Base-by-base conservation (phyloP, 148 eudicot genomes). In the Suaeda aralocaspica region DNA sequence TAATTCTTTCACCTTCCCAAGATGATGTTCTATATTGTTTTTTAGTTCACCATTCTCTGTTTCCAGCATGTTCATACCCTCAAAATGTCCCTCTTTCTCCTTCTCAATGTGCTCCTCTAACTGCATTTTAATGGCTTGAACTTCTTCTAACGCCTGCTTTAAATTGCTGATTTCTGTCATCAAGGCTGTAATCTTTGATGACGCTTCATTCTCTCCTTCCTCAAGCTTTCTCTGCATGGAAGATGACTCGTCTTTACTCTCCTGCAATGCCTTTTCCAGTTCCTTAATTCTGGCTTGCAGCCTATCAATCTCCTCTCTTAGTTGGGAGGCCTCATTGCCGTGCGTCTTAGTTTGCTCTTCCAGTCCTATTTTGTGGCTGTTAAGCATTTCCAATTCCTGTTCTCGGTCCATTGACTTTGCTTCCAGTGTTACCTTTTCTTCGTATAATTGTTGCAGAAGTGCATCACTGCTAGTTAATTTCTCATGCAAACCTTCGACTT, bases 211-310 rank as follows among this genome's bases (percentile, higher is more conserved):
- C 70, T 74, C 62, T 53, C 57, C 74, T 39, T 81, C 84, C 51
- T 92, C 93, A 22, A 86, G 76, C 74, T 77, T 78, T 77, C 79
- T 82, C 64, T 83, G 86, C 44, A 80, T 59, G 24, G 68, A 45
- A 13, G 81, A 33, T 48, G 74, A 61, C 76, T 84, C 86, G 4
- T 74, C 80, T 25, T 57, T 86, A 75, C 39, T 80, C 79, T 82
- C 87, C 13, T 66, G 51, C 53, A 85, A 63, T 61, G 69, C 46
- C 29, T 39, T 84, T 74, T 84, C 85, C 59, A 89, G 66, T 59
- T 79, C 88, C 53, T 53, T 68, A 74, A 85, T 70, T 57, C 63
- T 81, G 51, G 30, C 77, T 70, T 68, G 81, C 46, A 85, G 74
- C 58, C 68, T 68, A 25, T 63, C 70, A 0, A 57, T 77, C 62